Evolutionary conservation across 1,284 basidiomycete genomes (phyloP).

Genomic region (Ganoderma lucidum): DNA sequence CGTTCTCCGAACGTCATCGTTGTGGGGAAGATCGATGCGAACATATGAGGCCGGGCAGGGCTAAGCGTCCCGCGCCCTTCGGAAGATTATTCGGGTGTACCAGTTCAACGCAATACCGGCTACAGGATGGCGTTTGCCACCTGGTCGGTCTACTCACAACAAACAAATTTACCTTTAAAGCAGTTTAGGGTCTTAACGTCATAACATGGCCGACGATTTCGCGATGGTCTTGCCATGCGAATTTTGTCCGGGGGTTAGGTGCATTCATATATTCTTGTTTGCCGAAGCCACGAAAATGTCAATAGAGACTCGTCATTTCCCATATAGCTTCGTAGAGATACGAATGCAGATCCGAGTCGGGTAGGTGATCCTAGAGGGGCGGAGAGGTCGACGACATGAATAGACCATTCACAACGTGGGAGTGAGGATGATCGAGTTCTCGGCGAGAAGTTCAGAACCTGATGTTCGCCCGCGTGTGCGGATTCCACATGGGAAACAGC

Average conservation of each 20-base stretch:
- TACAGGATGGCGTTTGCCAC: not conserved
- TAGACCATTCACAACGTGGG: constrained; percentile 3
- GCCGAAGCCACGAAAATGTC: not conserved
- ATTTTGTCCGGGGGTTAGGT: not conserved
- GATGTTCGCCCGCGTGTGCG: not conserved
- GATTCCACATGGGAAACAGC: not conserved
- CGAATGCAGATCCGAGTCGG: not conserved
- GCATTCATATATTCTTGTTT: not conserved
- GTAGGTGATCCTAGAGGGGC: constrained; percentile 1
- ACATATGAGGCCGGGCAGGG: too few species aligned
- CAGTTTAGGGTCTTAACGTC: not conserved
- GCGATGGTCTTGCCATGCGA: not conserved
- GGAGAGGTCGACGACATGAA: not conserved
- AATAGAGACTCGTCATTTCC: not conserved
- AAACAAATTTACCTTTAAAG: not conserved
- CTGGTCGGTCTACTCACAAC: not conserved
- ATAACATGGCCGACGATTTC: not conserved
- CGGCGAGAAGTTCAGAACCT: constrained; percentile 3
- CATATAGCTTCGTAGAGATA: not conserved
- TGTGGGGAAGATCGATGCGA: not conserved
- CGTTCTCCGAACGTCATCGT: not conserved
- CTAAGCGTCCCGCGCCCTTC: not conserved
- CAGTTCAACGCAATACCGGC: not conserved
- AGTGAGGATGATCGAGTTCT: not conserved
- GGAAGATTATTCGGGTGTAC: not conserved